Evolutionary conservation across 1,139 yeast species (phyloP).

Genomic region (Yamadazyma songkhlaensis): DNA sequence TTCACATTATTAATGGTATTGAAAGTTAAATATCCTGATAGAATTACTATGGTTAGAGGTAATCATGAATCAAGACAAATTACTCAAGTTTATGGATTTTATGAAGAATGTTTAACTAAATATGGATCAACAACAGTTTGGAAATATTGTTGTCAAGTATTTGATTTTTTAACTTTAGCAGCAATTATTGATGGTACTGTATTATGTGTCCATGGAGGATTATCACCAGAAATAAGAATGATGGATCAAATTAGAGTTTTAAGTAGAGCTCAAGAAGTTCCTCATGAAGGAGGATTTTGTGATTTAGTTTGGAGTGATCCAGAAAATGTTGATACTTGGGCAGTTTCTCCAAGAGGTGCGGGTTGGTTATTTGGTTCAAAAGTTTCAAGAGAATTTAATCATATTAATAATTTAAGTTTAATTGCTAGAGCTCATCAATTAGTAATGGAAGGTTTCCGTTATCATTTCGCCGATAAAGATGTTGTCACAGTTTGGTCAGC

Average conservation of each 20-base stretch:
- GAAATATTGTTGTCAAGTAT: constrained; percentile 96
- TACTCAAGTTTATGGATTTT: constrained; percentile 93
- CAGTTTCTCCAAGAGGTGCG: constrained; percentile 98
- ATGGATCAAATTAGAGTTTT: constrained; percentile 92
- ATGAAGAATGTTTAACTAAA: constrained; percentile 85
- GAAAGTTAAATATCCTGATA: constrained; percentile 81
- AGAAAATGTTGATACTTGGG: constrained; percentile 97
- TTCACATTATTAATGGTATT: constrained; percentile 89
- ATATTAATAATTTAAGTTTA: constrained; percentile 79
- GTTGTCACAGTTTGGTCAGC: constrained; percentile 99
- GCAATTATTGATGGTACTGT: constrained; percentile 94
- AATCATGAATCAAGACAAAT: constrained; percentile 94
- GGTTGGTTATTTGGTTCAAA: constrained; percentile 96
- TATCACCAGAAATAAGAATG: constrained; percentile 97
- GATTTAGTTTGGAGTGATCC: constrained; percentile 98
- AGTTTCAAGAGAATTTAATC: constrained; percentile 91
- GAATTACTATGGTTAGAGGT: constrained; percentile 87
- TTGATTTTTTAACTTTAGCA: constrained; percentile 87
- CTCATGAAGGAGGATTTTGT: constrained; percentile 98
- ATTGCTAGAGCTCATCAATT: constrained; percentile 97
- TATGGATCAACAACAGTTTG: constrained; percentile 97
- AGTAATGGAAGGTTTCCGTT: constrained; percentile 97
- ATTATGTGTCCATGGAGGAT: constrained; percentile 93
- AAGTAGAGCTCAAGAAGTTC: constrained; percentile 98
- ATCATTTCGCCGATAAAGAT: constrained; percentile 90